Base-by-base conservation (phyloP, 352 stramenopile genomes). In the Pythium sp. region DNA sequence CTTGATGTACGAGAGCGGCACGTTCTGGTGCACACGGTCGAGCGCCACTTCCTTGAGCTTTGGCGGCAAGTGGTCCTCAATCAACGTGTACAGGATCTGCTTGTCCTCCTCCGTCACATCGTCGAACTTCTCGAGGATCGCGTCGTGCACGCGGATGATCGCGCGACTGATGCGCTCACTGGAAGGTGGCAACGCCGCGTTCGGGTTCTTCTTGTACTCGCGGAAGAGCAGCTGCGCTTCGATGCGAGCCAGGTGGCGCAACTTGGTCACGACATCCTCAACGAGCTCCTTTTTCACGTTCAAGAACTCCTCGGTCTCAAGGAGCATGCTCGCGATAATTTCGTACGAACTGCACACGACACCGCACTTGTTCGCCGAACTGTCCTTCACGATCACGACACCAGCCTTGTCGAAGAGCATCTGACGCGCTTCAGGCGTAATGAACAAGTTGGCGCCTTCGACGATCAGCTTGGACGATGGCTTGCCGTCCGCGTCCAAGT, bases 341-440 rank as follows among this genome's bases (percentile, higher is more conserved):
- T 95, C 87, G 68, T 93, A 93, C 65, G 87, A 95, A 41, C 82
- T 92, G 71, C 86, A 95, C 24, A 93, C 80, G 53, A 94, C 87
- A 64, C 87, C 87, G 60, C 87, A 93, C 80, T 95, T 95, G 83
- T 95, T 95, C 38, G 87, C 86, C 41, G 95, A 99, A 30, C 92
- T 98, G 80, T 99, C 97, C 82, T 99, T 99, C 36, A 96, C 93
- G 76, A 99, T 98, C 2, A 98, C 83, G 12, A 99, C 96, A 51
- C 96, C 96, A 20, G 90, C 97, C 51, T 99, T 88, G 61, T 99
- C 89, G 72, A 97, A 98, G 11, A 99, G 79, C 20, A 91, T 74
- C 73, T 99, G 83, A 65, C 87, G 84, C 15, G 87, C 85, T 55
- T 95, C 85, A 3, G 88, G 86, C 20, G 87, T 95, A 65, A 94